These are phyloP conservation scores for Paraleonurus japonicus DNA, from an alignment of 257 asterid species.

Conservation along the genomic window DNA sequence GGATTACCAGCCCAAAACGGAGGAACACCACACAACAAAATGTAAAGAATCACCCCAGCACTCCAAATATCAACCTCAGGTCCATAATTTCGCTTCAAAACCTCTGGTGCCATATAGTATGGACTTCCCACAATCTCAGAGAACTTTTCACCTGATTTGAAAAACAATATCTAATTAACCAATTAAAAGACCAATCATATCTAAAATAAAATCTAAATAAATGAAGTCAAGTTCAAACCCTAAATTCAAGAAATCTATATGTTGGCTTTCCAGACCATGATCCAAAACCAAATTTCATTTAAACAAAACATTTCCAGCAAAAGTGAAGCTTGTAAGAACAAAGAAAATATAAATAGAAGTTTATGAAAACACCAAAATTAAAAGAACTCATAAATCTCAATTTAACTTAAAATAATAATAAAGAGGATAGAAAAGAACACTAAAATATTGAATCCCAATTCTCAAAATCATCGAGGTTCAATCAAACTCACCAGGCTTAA, in stretches of 20 bases:
- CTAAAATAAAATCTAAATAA: neutral
- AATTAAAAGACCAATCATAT: neutral
- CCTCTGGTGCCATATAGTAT: conserved; percentile 95
- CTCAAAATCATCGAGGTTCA: neutral
- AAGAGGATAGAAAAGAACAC: neutral
- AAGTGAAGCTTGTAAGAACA: neutral
- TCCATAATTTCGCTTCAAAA: conserved; percentile 81
- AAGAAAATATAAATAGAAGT: neutral
- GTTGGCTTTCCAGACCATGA: neutral
- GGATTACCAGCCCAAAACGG: conserved; percentile 95
- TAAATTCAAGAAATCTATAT: neutral
- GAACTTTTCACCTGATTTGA: conserved; percentile 61
- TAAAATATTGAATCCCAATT: neutral
- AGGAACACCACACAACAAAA: conserved; percentile 93
- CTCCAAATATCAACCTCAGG: conserved; percentile 95
- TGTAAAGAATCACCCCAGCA: conserved; percentile 91
- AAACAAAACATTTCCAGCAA: neutral
- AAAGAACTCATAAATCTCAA: neutral
- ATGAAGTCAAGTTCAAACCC: neutral
- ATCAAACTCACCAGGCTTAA: conserved; percentile 64
- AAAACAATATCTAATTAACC: neutral
- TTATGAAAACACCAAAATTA: neutral
- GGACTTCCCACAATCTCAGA: conserved; percentile 96
- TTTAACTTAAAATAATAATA: neutral
- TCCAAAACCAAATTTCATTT: neutral